These are phyloP conservation scores for Aegilops speltoides DNA, from an alignment of 176 grass and related monocot genomes.

Conservation along the genomic window DNA sequence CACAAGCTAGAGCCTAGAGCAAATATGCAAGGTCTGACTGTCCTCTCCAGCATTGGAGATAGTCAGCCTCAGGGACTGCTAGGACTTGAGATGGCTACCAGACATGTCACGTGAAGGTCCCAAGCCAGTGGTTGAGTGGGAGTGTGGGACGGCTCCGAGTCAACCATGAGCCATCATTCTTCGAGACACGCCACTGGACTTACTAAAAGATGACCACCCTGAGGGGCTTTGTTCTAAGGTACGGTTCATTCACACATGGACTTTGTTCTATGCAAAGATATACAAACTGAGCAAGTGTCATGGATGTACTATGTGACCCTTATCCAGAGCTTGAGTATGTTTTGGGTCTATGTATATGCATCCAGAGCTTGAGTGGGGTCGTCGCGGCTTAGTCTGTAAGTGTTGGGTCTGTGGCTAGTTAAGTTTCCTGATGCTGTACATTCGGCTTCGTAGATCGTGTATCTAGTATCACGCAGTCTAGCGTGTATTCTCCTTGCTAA, in stretches of 20 bases:
- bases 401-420: no score
- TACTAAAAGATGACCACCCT: not conserved
- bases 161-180: not conserved
- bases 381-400: no score
- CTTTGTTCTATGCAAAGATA: not conserved
- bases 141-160: not conserved
- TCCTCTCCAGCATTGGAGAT: not conserved
- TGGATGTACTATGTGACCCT: not conserved
- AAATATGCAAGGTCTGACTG: not conserved
- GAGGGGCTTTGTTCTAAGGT: not conserved
- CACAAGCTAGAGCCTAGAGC: not conserved
- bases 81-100: not conserved
- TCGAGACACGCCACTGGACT: not conserved
- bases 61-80: not conserved
- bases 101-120: not conserved
- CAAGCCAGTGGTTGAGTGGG: not conserved
- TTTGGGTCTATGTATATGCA: no score
- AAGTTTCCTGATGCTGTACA: no score
- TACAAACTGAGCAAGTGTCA: not conserved
- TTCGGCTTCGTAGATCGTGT: no score
- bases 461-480: no score
- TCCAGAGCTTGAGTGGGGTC: no score
- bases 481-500: no score
- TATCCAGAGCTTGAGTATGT: no score
- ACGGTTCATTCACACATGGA: not conserved